Evolutionary conservation across 352 stramenopile genomes (phyloP).

Genomic region (Phytophthora ramorum): DNA sequence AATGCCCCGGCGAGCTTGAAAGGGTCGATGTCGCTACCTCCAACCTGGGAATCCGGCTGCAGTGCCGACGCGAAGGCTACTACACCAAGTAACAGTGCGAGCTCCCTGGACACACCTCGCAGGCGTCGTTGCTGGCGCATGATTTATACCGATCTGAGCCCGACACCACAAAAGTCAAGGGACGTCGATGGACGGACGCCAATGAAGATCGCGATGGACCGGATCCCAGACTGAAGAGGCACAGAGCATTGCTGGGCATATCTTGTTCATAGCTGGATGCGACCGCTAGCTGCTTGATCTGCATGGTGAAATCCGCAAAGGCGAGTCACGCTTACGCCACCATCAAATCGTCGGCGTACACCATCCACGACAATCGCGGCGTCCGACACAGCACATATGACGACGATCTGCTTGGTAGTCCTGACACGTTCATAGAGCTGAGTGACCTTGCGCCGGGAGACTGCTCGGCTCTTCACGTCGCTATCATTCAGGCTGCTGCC

Average conservation of each 20-base stretch:
- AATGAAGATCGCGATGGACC: constrained; percentile 17
- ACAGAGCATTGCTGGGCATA: not conserved
- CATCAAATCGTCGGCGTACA: constrained; percentile 41
- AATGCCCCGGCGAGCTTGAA: constrained; percentile 28
- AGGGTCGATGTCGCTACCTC: not conserved
- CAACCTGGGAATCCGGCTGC: not conserved
- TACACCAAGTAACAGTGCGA: constrained; percentile 12
- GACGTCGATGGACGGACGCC: constrained; percentile 15
- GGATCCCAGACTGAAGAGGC: constrained; percentile 27
- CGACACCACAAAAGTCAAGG: constrained; percentile 5
- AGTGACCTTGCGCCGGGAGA: constrained; percentile 48
- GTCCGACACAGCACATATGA: constrained; percentile 23
- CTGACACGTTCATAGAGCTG: constrained; percentile 51
- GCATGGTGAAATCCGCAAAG: constrained; percentile 17
- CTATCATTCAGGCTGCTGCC: constrained; percentile 40
- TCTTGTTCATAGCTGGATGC: not conserved
- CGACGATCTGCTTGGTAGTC: constrained; percentile 55
- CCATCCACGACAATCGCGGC: constrained; percentile 39
- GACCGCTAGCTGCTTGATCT: not conserved
- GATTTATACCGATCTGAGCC: constrained; percentile 16
- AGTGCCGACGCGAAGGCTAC: not conserved
- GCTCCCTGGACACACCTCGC: not conserved
- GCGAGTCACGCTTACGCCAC: constrained; percentile 11
- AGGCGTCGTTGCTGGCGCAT: constrained; percentile 20
- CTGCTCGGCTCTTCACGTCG: constrained; percentile 38